phyloP scores from a whole-genome alignment of 768 basidiomycete genomes.

The Tylopilus sp. region DNA sequence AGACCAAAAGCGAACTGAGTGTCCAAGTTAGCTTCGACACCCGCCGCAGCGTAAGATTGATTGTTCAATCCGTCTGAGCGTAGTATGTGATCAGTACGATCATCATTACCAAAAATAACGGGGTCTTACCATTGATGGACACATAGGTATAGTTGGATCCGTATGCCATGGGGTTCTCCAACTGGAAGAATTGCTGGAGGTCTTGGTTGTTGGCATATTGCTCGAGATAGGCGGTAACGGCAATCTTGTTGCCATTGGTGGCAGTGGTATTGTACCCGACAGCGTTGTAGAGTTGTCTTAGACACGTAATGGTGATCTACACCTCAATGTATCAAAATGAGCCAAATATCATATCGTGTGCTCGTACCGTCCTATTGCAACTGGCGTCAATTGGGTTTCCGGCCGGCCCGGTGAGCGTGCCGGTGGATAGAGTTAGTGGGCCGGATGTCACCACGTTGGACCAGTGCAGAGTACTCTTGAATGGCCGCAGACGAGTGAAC shows the following conservation, averaged over 20 bases:
- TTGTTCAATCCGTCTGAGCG: conserved; percentile 55
- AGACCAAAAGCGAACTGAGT: conserved; percentile 68
- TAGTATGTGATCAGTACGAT: conserved; percentile 9
- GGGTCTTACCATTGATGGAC: conserved; percentile 46
- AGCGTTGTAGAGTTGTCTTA: no score
- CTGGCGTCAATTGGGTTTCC: conserved; percentile 42
- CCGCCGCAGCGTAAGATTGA: conserved; percentile 51
- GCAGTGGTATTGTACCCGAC: conserved; percentile 42
- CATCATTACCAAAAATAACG: not conserved
- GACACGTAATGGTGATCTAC: conserved; percentile 54
- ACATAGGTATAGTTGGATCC: conserved; percentile 52
- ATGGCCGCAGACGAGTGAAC: conserved; percentile 49
- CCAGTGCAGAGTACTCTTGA: conserved; percentile 40
- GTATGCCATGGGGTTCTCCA: conserved; percentile 46
- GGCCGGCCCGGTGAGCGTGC: no score
- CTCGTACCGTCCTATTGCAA: conserved; percentile 39
- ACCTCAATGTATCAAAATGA: not conserved
- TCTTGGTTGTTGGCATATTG: conserved; percentile 53
- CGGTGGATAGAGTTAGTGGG: not conserved
- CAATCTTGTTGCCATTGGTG: conserved; percentile 45
- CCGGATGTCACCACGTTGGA: conserved; percentile 9
- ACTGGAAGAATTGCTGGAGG: no score
- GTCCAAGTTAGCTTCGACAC: conserved; percentile 65
- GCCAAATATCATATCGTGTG: not conserved
- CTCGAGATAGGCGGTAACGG: conserved; percentile 53